Percentiles rank a stretch among this genome's conserved stretches.
Conservation (phyloP, 2,329 filamentous ascomycete genomes). For the Pyrenochaeta sp. region DNA sequence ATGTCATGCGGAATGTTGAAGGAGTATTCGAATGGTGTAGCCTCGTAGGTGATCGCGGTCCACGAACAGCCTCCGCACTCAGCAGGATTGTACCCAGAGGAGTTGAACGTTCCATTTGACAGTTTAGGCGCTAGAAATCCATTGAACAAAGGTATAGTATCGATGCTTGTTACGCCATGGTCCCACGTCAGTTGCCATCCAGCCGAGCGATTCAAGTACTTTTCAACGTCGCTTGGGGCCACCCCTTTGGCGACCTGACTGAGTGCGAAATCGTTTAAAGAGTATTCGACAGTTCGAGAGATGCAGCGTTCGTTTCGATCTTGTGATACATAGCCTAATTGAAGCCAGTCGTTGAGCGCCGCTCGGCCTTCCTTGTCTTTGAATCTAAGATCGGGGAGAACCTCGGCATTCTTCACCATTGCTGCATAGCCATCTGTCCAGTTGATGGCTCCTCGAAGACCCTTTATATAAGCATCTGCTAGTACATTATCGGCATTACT, state of each 20-base stretch:
- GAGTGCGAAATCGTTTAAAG: slow-evolving; percentile 55
- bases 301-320: slow-evolving; percentile 49
- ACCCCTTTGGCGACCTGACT: slow-evolving; percentile 51
- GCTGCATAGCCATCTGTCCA: slow-evolving; percentile 77
- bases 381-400: slow-evolving; percentile 48
- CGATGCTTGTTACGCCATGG: slow-evolving; percentile 44
- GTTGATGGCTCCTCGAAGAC: slow-evolving; percentile 66
- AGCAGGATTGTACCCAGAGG: slow-evolving; percentile 51
- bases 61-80: slow-evolving; percentile 55
- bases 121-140: slow-evolving; percentile 49
- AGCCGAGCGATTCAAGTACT: slow-evolving; percentile 50
- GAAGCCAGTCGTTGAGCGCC: slow-evolving; percentile 55
- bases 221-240: slow-evolving; percentile 49
- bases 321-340: slow-evolving; percentile 52
- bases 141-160: slow-evolving; percentile 31
- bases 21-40: slow-evolving; percentile 54
- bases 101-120: slow-evolving; percentile 46
- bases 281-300: slow-evolving; percentile 54
- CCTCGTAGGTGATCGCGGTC: slow-evolving; percentile 53
- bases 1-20: slow-evolving; percentile 56
- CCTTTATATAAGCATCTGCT: slow-evolving; percentile 74
- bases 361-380: slow-evolving; percentile 54
- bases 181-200: slow-evolving; percentile 56
- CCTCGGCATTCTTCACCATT: slow-evolving; percentile 75
- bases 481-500: slow-evolving; percentile 59